phyloP scores from a whole-genome alignment of 2,329 filamentous ascomycete species.

The Ophiostoma sp. region DNA sequence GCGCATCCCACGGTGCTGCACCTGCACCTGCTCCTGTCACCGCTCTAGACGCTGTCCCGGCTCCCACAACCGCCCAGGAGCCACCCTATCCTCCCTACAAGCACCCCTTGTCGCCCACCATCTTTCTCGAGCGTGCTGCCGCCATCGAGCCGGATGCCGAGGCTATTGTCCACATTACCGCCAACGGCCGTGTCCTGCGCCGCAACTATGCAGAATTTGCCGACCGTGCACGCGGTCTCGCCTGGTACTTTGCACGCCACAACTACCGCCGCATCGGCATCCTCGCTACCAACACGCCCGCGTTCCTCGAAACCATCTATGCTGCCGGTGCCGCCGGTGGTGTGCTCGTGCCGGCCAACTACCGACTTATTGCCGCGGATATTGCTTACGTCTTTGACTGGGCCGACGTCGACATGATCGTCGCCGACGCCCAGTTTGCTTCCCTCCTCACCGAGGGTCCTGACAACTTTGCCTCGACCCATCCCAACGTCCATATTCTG shows the following conservation, averaged over 20 bases:
- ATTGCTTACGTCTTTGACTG: conserved; percentile 87
- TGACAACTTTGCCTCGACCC: conserved; percentile 54
- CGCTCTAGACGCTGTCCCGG: not conserved
- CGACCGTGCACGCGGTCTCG: conserved; percentile 78
- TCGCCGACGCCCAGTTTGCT: conserved; percentile 78
- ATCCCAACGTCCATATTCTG: conserved; percentile 63
- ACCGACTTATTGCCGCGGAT: conserved; percentile 70
- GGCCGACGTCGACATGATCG: conserved; percentile 77
- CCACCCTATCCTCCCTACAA: conserved; percentile 43
- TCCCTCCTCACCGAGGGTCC: conserved; percentile 47
- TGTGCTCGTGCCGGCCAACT: conserved; percentile 63
- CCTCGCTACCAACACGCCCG: conserved; percentile 85
- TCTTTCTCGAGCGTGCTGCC: conserved; percentile 75
- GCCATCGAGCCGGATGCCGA: conserved; percentile 79
- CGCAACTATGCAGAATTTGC: conserved; percentile 77
- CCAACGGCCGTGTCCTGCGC: conserved; percentile 66
- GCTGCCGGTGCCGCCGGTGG: conserved; percentile 77
- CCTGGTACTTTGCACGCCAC: conserved; percentile 77
- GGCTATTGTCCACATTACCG: conserved; percentile 79
- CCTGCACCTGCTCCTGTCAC: conserved; percentile 26
- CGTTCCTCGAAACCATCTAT: conserved; percentile 86
- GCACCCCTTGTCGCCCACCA: conserved; percentile 78
- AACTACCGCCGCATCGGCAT: conserved; percentile 74
- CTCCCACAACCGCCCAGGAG: conserved; percentile 27
- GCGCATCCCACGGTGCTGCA: conserved; percentile 25